phyloP scores from a whole-genome alignment of 139 green algal genomes.

The Zygnema circumcarinatum region DNA sequence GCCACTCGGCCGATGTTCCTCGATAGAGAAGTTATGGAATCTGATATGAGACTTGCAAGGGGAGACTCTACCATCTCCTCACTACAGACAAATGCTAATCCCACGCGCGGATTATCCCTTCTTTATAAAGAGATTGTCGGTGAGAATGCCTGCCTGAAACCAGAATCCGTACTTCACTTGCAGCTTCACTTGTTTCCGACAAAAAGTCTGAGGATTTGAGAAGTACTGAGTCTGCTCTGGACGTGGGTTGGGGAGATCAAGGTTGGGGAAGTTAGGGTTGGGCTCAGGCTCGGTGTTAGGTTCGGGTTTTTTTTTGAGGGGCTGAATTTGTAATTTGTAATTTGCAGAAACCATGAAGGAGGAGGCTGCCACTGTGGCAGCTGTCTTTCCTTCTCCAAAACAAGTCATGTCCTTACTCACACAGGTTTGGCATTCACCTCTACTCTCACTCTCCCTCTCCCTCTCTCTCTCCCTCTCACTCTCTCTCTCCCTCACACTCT shows the following conservation, averaged over 20 bases:
- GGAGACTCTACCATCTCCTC: neutral
- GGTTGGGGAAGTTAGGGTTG: too few relatives aligned
- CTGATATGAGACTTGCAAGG: slow-evolving; percentile 20
- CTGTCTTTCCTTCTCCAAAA: slow-evolving; percentile 43
- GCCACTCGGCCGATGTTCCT: slow-evolving; percentile 54
- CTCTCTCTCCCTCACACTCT: too few relatives aligned
- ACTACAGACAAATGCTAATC: too few relatives aligned
- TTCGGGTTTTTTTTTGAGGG: too few relatives aligned
- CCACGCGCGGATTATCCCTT: slow-evolving; percentile 10
- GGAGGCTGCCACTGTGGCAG: slow-evolving; percentile 26
- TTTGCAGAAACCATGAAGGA: slow-evolving; percentile 57
- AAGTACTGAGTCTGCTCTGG: too few relatives aligned
- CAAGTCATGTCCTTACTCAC: slow-evolving; percentile 52
- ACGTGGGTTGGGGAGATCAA: too few relatives aligned
- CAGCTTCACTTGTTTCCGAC: too few relatives aligned
- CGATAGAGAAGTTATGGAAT: slow-evolving; percentile 30
- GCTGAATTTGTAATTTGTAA: too few relatives aligned
- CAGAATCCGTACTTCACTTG: too few relatives aligned
- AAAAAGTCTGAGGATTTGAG: too few relatives aligned
- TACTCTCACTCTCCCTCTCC: neutral
- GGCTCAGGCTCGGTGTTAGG: too few relatives aligned
- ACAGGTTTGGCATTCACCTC: slow-evolving; percentile 13
- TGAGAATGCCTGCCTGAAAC: neutral
- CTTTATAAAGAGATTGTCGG: slow-evolving; percentile 35
- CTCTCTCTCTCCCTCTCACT: neutral